Evolutionary conservation across 2,329 filamentous ascomycete genomes (phyloP).

Genomic region (Ilyonectria robusta): DNA sequence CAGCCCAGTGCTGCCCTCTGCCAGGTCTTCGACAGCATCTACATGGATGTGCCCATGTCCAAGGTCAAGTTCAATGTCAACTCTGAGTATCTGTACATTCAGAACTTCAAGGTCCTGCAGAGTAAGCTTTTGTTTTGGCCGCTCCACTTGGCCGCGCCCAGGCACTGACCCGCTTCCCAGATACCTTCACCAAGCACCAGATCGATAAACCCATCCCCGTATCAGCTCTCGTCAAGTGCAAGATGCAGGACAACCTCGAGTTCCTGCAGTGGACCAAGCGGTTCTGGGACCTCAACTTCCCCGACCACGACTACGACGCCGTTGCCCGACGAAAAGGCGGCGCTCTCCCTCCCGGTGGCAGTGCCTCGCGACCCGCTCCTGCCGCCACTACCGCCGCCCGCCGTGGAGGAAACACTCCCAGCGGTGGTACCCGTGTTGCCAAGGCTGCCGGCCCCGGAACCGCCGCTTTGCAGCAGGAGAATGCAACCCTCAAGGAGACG

Average conservation of each 20-base stretch:
- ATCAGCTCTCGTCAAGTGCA: slow-evolving; percentile 93
- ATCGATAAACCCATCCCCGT: slow-evolving; percentile 94
- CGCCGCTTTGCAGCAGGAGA: slow-evolving; percentile 86
- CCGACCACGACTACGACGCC: slow-evolving; percentile 96
- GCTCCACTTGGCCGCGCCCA: not conserved
- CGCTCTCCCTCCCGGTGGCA: slow-evolving; percentile 67
- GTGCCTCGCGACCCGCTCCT: slow-evolving; percentile 64
- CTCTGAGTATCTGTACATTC: slow-evolving; percentile 95
- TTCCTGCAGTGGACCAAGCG: slow-evolving; percentile 97
- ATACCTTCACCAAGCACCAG: slow-evolving; percentile 86
- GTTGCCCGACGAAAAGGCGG: slow-evolving; percentile 86
- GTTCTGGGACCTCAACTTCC: slow-evolving; percentile 99
- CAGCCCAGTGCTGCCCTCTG: slow-evolving; percentile 86
- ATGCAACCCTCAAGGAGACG: slow-evolving; percentile 91
- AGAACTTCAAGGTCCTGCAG: slow-evolving; percentile 98
- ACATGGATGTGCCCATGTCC: slow-evolving; percentile 93
- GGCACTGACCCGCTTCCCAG: slow-evolving; percentile 59
- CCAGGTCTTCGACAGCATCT: slow-evolving; percentile 99
- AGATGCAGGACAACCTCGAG: slow-evolving; percentile 99
- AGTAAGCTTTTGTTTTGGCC: slow-evolving; percentile 69
- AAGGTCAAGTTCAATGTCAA: slow-evolving; percentile 99
- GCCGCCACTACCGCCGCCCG: slow-evolving; percentile 66
- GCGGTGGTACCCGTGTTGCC: slow-evolving; percentile 64
- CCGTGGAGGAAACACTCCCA: slow-evolving; percentile 75
- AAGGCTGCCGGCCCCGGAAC: slow-evolving; percentile 70